Evolutionary conservation across 345 rosid species (phyloP).

Genomic region (Isatis tinctoria): DNA sequence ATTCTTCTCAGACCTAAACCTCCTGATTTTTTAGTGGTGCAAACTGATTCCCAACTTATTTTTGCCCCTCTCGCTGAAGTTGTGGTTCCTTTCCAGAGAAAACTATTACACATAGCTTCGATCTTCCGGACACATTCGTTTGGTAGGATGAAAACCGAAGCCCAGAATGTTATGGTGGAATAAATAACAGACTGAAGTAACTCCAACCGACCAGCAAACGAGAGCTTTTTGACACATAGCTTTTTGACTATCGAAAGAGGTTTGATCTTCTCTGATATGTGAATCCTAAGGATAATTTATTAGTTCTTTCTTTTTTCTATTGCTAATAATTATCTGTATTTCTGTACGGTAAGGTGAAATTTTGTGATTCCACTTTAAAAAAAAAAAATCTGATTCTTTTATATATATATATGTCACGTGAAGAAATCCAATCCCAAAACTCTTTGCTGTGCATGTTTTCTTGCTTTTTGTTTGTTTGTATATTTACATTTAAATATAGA

Average conservation of each 20-base stretch:
- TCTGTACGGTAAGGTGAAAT: background rate
- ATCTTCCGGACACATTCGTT: too few relatives aligned
- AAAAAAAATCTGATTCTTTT: background rate
- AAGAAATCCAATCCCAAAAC: conserved; percentile 4
- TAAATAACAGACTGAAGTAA: too few relatives aligned
- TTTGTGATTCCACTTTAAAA: background rate
- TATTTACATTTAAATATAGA: background rate
- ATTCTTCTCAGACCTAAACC: too few relatives aligned
- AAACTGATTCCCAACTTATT: too few relatives aligned
- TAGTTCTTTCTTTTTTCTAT: background rate
- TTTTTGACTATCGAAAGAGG: conserved; percentile 25
- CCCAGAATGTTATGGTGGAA: too few relatives aligned
- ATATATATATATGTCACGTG: background rate
- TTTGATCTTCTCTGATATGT: conserved; percentile 13
- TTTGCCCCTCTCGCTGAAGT: too few relatives aligned
- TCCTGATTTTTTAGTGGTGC: too few relatives aligned
- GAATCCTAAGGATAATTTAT: background rate
- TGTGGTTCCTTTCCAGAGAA: too few relatives aligned
- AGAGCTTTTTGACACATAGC: too few relatives aligned
- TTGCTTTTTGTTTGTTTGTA: background rate
- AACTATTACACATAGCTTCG: too few relatives aligned
- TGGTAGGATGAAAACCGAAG: too few relatives aligned
- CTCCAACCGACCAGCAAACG: too few relatives aligned
- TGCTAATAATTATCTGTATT: background rate
- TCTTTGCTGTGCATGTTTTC: background rate